These are phyloP conservation scores for Paragyromitra xinjiangensis DNA, from an alignment of 495 filamentous ascomycete species.

Conservation along the genomic window DNA sequence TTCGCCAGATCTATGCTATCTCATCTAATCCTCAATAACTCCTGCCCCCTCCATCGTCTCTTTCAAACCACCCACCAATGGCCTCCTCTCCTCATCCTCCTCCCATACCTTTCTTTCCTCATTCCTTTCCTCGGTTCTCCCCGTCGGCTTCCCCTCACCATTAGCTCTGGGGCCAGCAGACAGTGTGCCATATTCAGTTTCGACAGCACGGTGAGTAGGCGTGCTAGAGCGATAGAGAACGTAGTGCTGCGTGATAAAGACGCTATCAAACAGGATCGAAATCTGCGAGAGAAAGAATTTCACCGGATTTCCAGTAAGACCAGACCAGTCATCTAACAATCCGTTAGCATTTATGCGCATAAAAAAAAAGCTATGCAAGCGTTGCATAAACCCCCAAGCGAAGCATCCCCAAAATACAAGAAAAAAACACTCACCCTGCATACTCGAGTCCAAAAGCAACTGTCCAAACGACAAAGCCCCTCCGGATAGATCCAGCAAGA, in stretches of 20 bases:
- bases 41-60: not conserved
- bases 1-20: not conserved
- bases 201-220: not conserved
- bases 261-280: constrained; percentile 81
- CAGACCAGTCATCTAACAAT: constrained; percentile 74
- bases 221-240: constrained; percentile 67
- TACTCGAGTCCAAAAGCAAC: constrained; percentile 80
- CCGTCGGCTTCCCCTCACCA: not conserved
- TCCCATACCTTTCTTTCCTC: not conserved
- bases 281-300: constrained; percentile 87
- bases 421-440: constrained; percentile 65
- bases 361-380: not conserved
- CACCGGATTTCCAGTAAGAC: constrained; percentile 87
- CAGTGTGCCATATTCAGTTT: not conserved
- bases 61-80: not conserved
- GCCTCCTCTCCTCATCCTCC: not conserved
- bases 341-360: not conserved
- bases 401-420: not conserved
- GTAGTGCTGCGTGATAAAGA: constrained; percentile 91
- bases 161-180: not conserved
- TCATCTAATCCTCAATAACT: not conserved
- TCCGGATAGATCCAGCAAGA: constrained; percentile 83
- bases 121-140: not conserved
- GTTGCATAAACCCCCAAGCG: not conserved
- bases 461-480: constrained; percentile 85